These are phyloP conservation scores for Penicillium bovifimosum DNA, from an alignment of 495 filamentous ascomycete species.

Conservation along the genomic window DNA sequence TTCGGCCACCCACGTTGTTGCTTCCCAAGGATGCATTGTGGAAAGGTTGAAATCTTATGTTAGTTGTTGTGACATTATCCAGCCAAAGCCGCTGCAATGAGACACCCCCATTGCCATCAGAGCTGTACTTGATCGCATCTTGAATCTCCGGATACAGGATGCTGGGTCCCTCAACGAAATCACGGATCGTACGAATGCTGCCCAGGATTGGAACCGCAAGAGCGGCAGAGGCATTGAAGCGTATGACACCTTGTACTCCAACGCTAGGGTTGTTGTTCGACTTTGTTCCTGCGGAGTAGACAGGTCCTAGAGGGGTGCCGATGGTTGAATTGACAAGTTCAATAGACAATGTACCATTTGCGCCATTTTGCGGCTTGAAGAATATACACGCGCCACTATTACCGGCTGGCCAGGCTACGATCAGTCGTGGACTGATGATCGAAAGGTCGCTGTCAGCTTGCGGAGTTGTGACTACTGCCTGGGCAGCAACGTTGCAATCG, in stretches of 20 bases:
- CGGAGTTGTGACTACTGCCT: constrained; percentile 56
- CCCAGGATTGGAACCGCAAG: constrained; percentile 53
- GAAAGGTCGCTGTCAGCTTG: constrained; percentile 47
- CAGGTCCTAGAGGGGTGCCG: constrained; percentile 27
- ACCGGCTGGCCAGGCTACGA: constrained; percentile 61
- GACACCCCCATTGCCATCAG: constrained; percentile 35
- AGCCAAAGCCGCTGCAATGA: constrained; percentile 51
- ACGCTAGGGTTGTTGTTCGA: constrained; percentile 32
- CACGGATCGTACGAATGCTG: constrained; percentile 55
- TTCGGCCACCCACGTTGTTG: not conserved
- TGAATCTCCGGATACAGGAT: constrained; percentile 48
- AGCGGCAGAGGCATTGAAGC: constrained; percentile 51
- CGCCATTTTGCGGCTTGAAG: constrained; percentile 48
- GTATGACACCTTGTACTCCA: constrained; percentile 46
- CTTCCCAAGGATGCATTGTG: not conserved
- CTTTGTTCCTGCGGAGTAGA: constrained; percentile 22
- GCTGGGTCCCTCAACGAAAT: constrained; percentile 55
- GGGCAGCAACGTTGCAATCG: constrained; percentile 51
- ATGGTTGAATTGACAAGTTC: constrained; percentile 43
- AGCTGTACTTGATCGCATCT: constrained; percentile 37
- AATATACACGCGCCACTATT: constrained; percentile 54
- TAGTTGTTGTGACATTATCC: constrained; percentile 50
- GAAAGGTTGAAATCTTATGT: constrained; percentile 43
- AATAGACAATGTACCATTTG: constrained; percentile 50
- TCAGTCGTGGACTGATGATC: constrained; percentile 49